phyloP scores from a whole-genome alignment of 805 yeast species.

The Wickerhamiella parazyma region DNA sequence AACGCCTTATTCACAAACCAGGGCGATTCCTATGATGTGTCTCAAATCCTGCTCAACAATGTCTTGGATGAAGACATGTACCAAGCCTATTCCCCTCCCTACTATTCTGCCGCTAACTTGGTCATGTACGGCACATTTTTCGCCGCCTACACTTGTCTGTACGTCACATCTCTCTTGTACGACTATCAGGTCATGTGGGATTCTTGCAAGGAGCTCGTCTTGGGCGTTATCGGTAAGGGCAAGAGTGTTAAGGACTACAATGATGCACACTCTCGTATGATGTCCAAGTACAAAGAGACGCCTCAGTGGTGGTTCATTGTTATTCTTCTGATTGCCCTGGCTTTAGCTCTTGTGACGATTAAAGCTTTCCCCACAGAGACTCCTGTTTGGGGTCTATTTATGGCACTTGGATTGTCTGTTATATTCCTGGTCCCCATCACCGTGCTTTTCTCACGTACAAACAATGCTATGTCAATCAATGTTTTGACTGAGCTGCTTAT shows the following conservation, averaged over 20 bases:
- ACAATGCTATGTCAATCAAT: conserved; percentile 42
- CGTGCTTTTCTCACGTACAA: conserved; percentile 46
- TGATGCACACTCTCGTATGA: conserved; percentile 39
- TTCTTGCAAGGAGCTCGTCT: conserved; percentile 20
- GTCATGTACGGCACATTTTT: conserved; percentile 39
- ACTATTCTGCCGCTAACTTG: conserved; percentile 41
- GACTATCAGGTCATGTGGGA: conserved; percentile 28
- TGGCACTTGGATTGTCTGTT: conserved; percentile 38
- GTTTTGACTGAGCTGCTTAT: conserved; percentile 50
- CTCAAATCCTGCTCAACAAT: conserved; percentile 31
- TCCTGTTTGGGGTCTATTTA: conserved; percentile 33
- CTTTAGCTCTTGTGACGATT: conserved; percentile 9
- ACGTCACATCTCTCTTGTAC: conserved; percentile 33
- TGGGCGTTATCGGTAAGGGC: conserved; percentile 7
- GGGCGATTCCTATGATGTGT: conserved; percentile 34
- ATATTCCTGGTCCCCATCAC: conserved; percentile 52
- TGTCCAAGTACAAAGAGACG: conserved; percentile 28
- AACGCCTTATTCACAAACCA: conserved; percentile 38
- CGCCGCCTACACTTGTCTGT: conserved; percentile 38
- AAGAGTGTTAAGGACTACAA: conserved; percentile 17
- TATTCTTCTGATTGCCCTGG: conserved; percentile 45
- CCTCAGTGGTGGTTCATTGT: conserved; percentile 28
- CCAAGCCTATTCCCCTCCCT: conserved; percentile 41
- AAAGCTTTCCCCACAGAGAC: conserved; percentile 8
- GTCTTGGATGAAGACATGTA: conserved; percentile 34